Evolutionary conservation across 108 stramenopile species (phyloP), one percentile per base, ranked within the genome.

Genomic region (Cyclostephanos tholiformis): DNA sequence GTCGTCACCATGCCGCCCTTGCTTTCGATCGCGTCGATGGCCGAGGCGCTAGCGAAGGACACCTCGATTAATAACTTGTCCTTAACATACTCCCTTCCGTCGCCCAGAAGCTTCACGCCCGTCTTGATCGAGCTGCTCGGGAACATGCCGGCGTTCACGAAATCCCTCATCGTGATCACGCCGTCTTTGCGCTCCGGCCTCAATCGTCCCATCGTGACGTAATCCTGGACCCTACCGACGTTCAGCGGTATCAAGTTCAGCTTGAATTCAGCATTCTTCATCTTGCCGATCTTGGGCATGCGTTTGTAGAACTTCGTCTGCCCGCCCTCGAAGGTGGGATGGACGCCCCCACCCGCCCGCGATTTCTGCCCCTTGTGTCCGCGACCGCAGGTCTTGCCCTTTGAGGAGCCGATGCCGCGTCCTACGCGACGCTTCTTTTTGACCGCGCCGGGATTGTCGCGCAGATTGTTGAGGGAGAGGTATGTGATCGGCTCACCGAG

Each of bases 351-450:
- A 19, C 97, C 97, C 16, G 85, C 60, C 32, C 98, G 83, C 8
- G 97, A 83, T 81, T 96, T 95, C 71, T 96, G 94, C 19, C 99
- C 98, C 80, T 99, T 98, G 79, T 98, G 97, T 8, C 99, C 99
- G 12, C 91, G 77, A 11, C 98, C 98, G 49, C 83, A 89, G 9
- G 98, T 99, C 81, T 99, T 99, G 26, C 99, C 99, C 59, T 86
- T 88, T 29, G 90, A 91, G 26, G 91, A 91, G 25, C 99, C 99
- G 60, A 91, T 95, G 39, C 99, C 99, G 17, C 99, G 89, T 14
- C 99, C 99, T n/a, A 98, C 85, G 8, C 97, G 91, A 46, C 89
- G 88, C 64, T 74, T 77, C 68, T 75, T 77, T 60, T 89, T 88
- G 67, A 89, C 75, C 23, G 93, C 94, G n/a, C 94, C 94, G 23